Conservation (phyloP, 495 filamentous ascomycete genomes). For the Durotheca rogersii region DNA sequence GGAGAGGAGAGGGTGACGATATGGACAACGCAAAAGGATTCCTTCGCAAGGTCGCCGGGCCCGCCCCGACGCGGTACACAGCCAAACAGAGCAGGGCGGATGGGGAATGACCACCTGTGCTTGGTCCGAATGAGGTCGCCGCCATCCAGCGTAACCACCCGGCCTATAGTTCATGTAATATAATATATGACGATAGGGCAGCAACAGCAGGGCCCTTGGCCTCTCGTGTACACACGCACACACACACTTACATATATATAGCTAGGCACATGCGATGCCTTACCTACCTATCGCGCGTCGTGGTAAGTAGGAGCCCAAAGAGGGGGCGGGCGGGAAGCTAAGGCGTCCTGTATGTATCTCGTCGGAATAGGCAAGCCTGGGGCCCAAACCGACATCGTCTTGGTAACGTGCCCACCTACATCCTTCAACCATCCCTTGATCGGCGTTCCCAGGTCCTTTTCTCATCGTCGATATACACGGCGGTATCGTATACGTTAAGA, state of each 20-base stretch:
- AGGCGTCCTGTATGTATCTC: neutral
- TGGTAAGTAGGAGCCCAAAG: neutral
- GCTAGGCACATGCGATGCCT: no score
- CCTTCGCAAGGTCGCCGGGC: neutral
- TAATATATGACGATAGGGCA: neutral
- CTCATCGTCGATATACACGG: neutral
- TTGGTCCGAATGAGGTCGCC: neutral
- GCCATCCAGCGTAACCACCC: neutral
- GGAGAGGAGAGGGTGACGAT: neutral
- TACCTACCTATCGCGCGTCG: neutral
- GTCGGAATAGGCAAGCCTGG: neutral
- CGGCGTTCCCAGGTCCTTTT: conserved; percentile 8
- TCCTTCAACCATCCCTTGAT: conserved; percentile 16
- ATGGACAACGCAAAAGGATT: neutral
- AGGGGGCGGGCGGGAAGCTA: neutral
- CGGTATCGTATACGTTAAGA: conserved; percentile 15
- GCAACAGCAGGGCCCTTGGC: neutral
- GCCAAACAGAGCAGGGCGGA: neutral
- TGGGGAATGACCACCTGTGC: neutral
- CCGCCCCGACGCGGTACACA: neutral
- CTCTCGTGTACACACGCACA: neutral
- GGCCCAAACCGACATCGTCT: neutral
- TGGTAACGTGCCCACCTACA: neutral
- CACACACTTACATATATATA: no score
- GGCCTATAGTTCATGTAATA: neutral